Evolutionary conservation across 2,329 filamentous ascomycete genomes (phyloP).

Genomic region (Elsinoe australis): DNA sequence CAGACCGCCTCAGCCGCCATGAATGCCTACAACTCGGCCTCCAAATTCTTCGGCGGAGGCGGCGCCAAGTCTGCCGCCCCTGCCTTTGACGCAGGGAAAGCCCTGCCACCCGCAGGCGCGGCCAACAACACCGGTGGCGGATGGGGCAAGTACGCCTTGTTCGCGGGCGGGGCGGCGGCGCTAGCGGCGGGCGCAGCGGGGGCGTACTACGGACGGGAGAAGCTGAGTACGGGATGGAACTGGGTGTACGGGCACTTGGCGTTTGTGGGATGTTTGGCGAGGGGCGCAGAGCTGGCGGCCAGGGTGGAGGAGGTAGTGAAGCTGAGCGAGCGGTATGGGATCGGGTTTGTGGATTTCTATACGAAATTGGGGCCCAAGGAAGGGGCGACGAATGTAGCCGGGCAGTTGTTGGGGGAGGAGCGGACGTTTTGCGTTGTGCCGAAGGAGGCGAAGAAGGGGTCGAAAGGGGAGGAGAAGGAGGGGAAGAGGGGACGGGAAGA

Average conservation of each 20-base stretch:
- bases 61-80: neutral
- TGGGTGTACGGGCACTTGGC: conserved; percentile 89
- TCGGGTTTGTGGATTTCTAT: conserved; percentile 82
- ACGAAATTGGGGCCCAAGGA: conserved; percentile 67
- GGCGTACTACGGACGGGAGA: conserved; percentile 76
- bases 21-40: conserved; percentile 56
- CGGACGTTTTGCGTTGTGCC: conserved; percentile 87
- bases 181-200: conserved; percentile 77
- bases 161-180: conserved; percentile 71
- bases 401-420: conserved; percentile 57
- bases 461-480: conserved; percentile 16
- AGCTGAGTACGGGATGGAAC: conserved; percentile 64
- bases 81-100: conserved; percentile 27
- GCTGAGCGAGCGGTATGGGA: conserved; percentile 55
- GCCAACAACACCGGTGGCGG: conserved; percentile 40
- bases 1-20: conserved; percentile 64
- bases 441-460: conserved; percentile 36
- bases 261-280: conserved; percentile 82
- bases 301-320: conserved; percentile 62
- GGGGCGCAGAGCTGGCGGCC: conserved; percentile 71
- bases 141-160: conserved; percentile 80
- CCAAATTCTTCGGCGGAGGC: conserved; percentile 48
- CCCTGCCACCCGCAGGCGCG: conserved; percentile 24
- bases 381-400: conserved; percentile 44
- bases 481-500: conserved; percentile 6